Evolutionary conservation across 345 rosid species (phyloP).

Genomic region (Gynandropsis gynandra): DNA sequence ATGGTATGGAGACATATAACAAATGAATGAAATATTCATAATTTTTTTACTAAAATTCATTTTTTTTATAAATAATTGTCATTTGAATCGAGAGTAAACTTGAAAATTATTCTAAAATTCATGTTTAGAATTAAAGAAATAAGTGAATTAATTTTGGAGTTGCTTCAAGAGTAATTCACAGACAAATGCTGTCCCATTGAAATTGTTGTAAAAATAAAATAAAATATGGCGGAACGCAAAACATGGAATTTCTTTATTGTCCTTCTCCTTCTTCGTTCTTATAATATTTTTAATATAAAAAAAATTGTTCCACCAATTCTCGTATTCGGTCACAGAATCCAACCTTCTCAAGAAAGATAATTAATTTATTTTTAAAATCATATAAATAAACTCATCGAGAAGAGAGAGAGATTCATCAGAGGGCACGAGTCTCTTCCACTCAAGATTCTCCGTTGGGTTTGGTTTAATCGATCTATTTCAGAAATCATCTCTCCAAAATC

Average conservation of each 20-base stretch:
- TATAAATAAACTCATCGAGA: conserved; percentile 2
- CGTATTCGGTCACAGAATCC: conserved; percentile 20
- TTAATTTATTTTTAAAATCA: neutral
- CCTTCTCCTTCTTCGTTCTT: neutral
- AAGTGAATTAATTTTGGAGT: conserved; percentile 6
- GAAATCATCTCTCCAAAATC: conserved; percentile 6
- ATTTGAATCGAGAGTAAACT: no score
- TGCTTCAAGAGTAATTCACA: conserved; percentile 21
- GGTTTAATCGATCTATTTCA: conserved; percentile 21
- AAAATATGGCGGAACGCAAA: conserved; percentile 23
- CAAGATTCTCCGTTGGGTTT: conserved; percentile 21
- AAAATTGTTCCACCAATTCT: conserved; percentile 11
- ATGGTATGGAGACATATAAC: no score
- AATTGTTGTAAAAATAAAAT: conserved; percentile 19
- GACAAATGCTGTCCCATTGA: conserved; percentile 19
- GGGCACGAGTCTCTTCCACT: conserved; percentile 25
- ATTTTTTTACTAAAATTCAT: no score
- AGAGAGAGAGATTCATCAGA: conserved; percentile 5
- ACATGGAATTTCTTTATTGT: conserved; percentile 16
- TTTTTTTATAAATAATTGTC: no score
- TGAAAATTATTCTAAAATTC: no score
- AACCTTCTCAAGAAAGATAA: conserved; percentile 5
- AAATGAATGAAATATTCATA: no score
- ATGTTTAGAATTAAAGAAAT: no score
- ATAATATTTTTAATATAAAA: neutral